Evolutionary conservation across 2,329 filamentous ascomycete species (phyloP).

Genomic region (Exophiala lecanii-corni): DNA sequence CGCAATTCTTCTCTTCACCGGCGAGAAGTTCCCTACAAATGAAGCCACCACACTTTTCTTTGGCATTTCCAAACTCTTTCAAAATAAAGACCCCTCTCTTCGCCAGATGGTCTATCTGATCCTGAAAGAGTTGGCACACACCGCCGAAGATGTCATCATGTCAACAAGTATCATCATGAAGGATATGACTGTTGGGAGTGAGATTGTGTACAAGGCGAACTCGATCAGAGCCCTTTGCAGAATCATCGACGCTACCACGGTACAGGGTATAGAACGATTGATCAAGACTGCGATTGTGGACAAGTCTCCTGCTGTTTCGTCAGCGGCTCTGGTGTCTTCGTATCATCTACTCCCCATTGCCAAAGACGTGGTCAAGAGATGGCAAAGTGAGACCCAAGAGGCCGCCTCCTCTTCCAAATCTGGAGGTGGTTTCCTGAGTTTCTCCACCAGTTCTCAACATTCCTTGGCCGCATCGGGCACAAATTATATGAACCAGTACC

Average conservation of each 20-base stretch:
- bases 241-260: constrained; percentile 93
- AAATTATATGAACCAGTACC: constrained; percentile 97
- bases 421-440: constrained; percentile 84
- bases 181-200: constrained; percentile 91
- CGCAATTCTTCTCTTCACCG: constrained; percentile 89
- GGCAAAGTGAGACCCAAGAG: constrained; percentile 98
- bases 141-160: constrained; percentile 99
- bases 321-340: constrained; percentile 89
- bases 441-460: constrained; percentile 71
- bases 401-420: constrained; percentile 87
- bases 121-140: constrained; percentile 94
- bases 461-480: constrained; percentile 71
- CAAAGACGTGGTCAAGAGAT: constrained; percentile 89
- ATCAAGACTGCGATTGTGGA: constrained; percentile 99
- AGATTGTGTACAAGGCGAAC: constrained; percentile 90
- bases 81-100: constrained; percentile 97
- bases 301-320: constrained; percentile 96
- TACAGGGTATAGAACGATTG: constrained; percentile 94
- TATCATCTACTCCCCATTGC: constrained; percentile 97
- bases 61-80: constrained; percentile 97
- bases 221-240: constrained; percentile 92
- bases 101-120: constrained; percentile 98
- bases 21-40: constrained; percentile 93
- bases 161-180: constrained; percentile 99
- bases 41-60: constrained; percentile 99